Percentiles rank a stretch among this genome's conserved stretches.
Conservation (phyloP, 2,329 filamentous ascomycete species). For the Neonectria coccinea region DNA sequence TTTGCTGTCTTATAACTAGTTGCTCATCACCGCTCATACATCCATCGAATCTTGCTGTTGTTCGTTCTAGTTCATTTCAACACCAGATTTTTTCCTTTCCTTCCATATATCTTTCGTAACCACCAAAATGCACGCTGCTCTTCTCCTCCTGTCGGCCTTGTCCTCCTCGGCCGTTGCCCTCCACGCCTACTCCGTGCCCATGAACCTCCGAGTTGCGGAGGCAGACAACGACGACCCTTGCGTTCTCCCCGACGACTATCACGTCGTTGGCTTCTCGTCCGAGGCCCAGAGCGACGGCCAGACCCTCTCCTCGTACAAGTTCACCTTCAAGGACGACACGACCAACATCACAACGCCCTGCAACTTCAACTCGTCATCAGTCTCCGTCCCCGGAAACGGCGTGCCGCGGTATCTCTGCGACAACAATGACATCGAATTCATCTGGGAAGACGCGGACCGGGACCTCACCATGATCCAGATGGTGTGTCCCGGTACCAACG, state of each 20-base stretch:
- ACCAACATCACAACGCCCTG: conserved; percentile 57
- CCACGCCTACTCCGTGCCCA: conserved; percentile 46
- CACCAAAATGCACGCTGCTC: conserved; percentile 34
- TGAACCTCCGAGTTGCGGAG: conserved; percentile 42
- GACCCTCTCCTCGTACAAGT: conserved; percentile 51
- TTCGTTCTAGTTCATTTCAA: not conserved
- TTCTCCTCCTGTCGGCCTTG: conserved; percentile 40
- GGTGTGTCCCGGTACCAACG: conserved; percentile 53
- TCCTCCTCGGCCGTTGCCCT: conserved; percentile 37
- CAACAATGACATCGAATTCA: conserved; percentile 56
- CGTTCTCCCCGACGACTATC: conserved; percentile 54
- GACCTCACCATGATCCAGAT: conserved; percentile 59
- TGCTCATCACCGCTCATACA: conserved; percentile 6
- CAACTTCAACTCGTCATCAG: conserved; percentile 57
- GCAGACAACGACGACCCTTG: conserved; percentile 47
- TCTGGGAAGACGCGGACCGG: conserved; percentile 49
- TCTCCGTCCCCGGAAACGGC: conserved; percentile 38
- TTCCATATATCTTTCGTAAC: conserved; percentile 4
- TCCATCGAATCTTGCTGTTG: not conserved
- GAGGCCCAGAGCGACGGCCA: conserved; percentile 50
- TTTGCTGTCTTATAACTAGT: conserved; percentile 11
- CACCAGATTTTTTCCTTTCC: not conserved
- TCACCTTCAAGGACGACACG: conserved; percentile 55
- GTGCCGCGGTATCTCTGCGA: conserved; percentile 58
- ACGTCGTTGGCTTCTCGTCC: conserved; percentile 53